Base-by-base conservation (phyloP, 208 protist species). In the Jaenimonas drosophilae region DNA sequence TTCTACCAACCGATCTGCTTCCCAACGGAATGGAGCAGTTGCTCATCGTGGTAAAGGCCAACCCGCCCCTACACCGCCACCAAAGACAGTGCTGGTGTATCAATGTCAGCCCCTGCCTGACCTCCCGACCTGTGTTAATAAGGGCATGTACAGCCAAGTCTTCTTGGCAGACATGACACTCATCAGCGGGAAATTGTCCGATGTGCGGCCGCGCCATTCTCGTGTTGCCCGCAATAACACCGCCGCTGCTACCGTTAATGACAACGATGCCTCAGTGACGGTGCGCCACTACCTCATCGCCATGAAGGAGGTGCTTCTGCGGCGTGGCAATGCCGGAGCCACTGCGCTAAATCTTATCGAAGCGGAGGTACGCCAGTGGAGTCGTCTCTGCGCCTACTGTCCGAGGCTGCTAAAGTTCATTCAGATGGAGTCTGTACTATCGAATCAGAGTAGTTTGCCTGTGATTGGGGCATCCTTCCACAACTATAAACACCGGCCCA, bases 231-330 rank as follows among this genome's bases (percentile, higher is more conserved):
- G n/a, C n/a, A n/a, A n/a, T n/a, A n/a, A n/a, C n/a, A n/a, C n/a
- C n/a, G n/a, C n/a, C n/a, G n/a, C n/a, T n/a, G n/a, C n/a, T n/a
- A n/a, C n/a, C n/a, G n/a, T n/a, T n/a, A n/a, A n/a, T n/a, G n/a
- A n/a, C n/a, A n/a, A n/a, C n/a, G n/a, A n/a, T n/a, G n/a, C n/a
- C n/a, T n/a, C n/a, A n/a, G n/a, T n/a, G n/a, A n/a, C n/a, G n/a
- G n/a, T n/a, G n/a, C n/a, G n/a, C n/a, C 66, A 67, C 52, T 85
- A 76, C 54, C 54, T 80, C 24, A 77, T 85, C 29, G 76, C 71
- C 12, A 70, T 74, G 53, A 85, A 85, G 55, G 76, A 85, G 54
- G 40, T 77, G 14, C 33, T 44, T 1, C 31, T 84, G 21, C 30
- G 41, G 33, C 33, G 34, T 4, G 49, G 54, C 40, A 60, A 56